phyloP scores from a whole-genome alignment of 768 basidiomycete species.

The Nidularia sp. region DNA sequence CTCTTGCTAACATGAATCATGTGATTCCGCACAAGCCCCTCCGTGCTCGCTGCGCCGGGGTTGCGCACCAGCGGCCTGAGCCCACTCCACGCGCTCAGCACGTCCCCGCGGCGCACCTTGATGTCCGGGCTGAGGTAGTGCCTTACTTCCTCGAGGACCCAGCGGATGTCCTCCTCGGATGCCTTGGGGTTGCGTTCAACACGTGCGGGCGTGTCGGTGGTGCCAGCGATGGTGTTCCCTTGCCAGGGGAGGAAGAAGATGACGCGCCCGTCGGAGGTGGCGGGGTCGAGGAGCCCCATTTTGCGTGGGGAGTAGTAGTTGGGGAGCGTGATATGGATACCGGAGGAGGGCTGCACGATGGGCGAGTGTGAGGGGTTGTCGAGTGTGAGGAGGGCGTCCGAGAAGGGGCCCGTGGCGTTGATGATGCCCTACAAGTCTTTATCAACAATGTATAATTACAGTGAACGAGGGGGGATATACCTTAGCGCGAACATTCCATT shows the following conservation, averaged over 20 bases:
- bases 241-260: constrained; percentile 99
- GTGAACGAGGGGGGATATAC: constrained; percentile 23
- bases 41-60: constrained; percentile 63
- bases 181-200: constrained; percentile 77
- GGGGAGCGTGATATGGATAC: constrained; percentile 94
- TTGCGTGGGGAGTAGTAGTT: constrained; percentile 94
- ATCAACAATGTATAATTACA: not conserved
- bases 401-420: constrained; percentile 96
- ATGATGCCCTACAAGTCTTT: constrained; percentile 63
- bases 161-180: constrained; percentile 90
- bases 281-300: constrained; percentile 94
- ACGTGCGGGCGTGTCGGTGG: constrained; percentile 80
- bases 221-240: constrained; percentile 95
- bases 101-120: constrained; percentile 90
- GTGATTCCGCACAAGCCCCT: constrained; percentile 90
- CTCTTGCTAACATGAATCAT: constrained; percentile 79
- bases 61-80: constrained; percentile 87
- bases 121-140: constrained; percentile 90
- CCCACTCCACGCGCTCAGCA: constrained; percentile 93
- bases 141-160: constrained; percentile 93
- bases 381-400: constrained; percentile 79
- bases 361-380: constrained; percentile 74
- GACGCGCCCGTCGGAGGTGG: constrained; percentile 93
- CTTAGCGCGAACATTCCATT: constrained; percentile 80
- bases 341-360: constrained; percentile 90